Conservation (phyloP, 2,329 filamentous ascomycete genomes). For the Hypoxylon sp. region DNA sequence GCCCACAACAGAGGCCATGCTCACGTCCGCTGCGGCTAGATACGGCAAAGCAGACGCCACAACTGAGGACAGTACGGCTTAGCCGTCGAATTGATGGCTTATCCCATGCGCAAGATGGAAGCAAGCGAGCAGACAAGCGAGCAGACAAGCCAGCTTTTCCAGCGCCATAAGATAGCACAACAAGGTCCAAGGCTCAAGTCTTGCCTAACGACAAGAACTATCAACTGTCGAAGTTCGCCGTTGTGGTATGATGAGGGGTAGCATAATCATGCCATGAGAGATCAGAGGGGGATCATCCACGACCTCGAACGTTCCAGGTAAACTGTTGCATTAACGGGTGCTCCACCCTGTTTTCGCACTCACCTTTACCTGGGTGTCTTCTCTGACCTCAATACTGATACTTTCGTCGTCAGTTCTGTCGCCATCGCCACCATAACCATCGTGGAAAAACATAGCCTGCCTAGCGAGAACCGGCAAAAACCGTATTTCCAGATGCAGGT, state of each 20-base stretch:
- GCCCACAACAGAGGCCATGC: neutral
- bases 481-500: slow-evolving; percentile 20
- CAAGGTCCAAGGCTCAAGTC: neutral
- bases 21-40: neutral
- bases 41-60: neutral
- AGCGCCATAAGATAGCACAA: neutral
- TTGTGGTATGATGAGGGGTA: slow-evolving; percentile 1
- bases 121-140: neutral
- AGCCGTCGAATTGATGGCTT: neutral
- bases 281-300: slow-evolving; percentile 1
- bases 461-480: slow-evolving; percentile 39
- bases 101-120: neutral
- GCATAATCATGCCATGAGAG: slow-evolving; percentile 15
- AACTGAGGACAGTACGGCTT: neutral
- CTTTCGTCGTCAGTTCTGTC: slow-evolving; percentile 40
- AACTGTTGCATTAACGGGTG: slow-evolving; percentile 12
- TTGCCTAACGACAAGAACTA: slow-evolving; percentile 1
- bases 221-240: neutral
- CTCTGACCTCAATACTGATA: slow-evolving; percentile 34
- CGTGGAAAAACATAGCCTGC: slow-evolving; percentile 25
- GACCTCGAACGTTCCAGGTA: slow-evolving; percentile 13
- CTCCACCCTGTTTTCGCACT: slow-evolving; percentile 3
- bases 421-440: slow-evolving; percentile 30
- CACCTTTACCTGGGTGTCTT: slow-evolving; percentile 8
- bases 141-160: neutral